Base-by-base conservation (phyloP, 352 stramenopile genomes). In the Pythium rhizo-oryzae region DNA sequence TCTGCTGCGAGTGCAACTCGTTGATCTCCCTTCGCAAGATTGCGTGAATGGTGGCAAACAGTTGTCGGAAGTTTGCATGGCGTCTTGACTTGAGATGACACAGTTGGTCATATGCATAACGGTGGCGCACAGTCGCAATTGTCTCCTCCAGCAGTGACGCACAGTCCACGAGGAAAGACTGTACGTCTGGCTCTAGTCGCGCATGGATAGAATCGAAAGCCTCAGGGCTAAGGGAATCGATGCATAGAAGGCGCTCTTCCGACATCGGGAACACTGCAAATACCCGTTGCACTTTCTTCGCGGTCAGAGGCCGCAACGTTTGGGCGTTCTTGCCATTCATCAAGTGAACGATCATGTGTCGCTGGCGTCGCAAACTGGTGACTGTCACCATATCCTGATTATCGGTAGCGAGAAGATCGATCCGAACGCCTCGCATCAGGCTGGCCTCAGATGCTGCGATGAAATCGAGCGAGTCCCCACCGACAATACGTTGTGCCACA, bases 1-100 rank as follows among this genome's bases (percentile, higher is more conserved):
- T 76, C 49, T 95, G 85, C 30, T 89, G 80, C 8, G 84, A 93
- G 41, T 93, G 82, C 0, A 93, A 24, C 11, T 64, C 56, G 7
- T 77, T 73, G 8, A 93, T 69, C 7, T 92, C 78, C 0, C 75
- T 76, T 9, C 77, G 78, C n/a, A 91, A 55, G 9, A 86, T 65
- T 19, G 72, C 44, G 11, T 92, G 59, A 28, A 89, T 56, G 0
- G 67, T 76, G 4, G 65, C 59, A 50, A 76, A 85, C 47, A 81
- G 82, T 0, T 65, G 24, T 1, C 72, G 70, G 2, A 89, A 66
- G 21, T 89, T 83, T 0, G 60, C 8, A 18, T 93, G 85, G 0
- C 75, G 69, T 11, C 49, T 56, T 0, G 60, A 62, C 0, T 77
- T 80, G 1, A 86, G 65, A 13, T 15, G 58, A 51, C 68, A 70